Conservation (phyloP, 1,139 yeast species). For the Hemisphaericaspora lyxosophila region DNA sequence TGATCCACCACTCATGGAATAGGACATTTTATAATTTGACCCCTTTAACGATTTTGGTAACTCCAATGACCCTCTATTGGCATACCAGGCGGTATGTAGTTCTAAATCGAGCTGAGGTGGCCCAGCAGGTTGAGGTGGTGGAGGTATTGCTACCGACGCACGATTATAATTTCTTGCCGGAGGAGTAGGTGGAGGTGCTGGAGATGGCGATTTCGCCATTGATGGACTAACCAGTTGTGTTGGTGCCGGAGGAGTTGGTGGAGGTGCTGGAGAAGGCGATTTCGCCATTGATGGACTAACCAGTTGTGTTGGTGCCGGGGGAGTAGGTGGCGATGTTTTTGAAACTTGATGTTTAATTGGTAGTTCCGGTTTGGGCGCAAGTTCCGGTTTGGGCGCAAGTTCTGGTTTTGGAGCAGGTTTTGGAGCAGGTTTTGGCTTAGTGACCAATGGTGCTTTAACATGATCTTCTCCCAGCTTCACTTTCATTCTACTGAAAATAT, state of each 20-base stretch:
- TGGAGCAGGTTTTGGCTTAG: slow-evolving; percentile 5
- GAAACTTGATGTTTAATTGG: slow-evolving; percentile 8
- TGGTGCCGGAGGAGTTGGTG: slow-evolving; percentile 20
- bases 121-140: slow-evolving; percentile 15
- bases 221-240: slow-evolving; percentile 4
- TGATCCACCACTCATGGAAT: slow-evolving; percentile 18
- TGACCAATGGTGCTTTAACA: slow-evolving; percentile 1
- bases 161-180: slow-evolving; percentile 30
- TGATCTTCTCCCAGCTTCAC: slow-evolving; percentile 5
- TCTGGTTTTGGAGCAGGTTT: slow-evolving; percentile 8
- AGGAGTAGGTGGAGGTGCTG: slow-evolving; percentile 37
- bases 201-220: slow-evolving; percentile 9
- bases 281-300: slow-evolving; percentile 1
- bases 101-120: slow-evolving; percentile 45
- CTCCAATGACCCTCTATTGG: slow-evolving; percentile 21
- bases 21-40: slow-evolving; percentile 35
- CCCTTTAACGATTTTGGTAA: slow-evolving; percentile 42
- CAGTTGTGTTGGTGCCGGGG: slow-evolving; percentile 8
- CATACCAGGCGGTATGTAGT: slow-evolving; percentile 47
- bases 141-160: slow-evolving; percentile 17
- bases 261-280: slow-evolving; percentile 15
- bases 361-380: slow-evolving; percentile 8
- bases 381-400: slow-evolving; percentile 12
- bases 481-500: slow-evolving; percentile 13
- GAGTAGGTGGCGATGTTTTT: slow-evolving; percentile 8